phyloP scores from a whole-genome alignment of 805 yeast species.

The Starmerella bombicola region DNA sequence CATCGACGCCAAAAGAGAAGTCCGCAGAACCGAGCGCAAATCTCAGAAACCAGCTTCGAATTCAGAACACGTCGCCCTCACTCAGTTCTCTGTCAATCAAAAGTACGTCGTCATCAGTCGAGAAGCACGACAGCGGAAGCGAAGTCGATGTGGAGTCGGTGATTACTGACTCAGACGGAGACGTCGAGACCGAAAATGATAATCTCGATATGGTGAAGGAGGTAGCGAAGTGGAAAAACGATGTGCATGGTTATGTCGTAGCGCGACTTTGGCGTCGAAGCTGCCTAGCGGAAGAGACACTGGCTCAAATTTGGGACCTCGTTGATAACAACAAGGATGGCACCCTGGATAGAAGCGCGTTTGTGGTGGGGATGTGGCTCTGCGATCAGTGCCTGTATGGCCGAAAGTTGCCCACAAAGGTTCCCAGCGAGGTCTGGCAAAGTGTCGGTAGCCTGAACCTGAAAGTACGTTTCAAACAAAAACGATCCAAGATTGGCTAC shows the following conservation, averaged over 20 bases:
- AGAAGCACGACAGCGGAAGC: not conserved
- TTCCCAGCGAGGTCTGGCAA: conserved; percentile 65
- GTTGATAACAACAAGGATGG: conserved; percentile 51
- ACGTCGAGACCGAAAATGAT: conserved; percentile 12
- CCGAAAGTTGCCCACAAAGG: conserved; percentile 62
- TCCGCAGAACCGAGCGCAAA: not conserved
- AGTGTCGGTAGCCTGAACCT: conserved; percentile 44
- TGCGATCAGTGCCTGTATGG: conserved; percentile 95
- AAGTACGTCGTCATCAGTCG: not conserved
- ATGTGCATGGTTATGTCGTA: conserved; percentile 52
- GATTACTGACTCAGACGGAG: not conserved
- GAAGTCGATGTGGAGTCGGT: not conserved
- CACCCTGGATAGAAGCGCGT: conserved; percentile 63
- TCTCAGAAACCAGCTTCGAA: not conserved
- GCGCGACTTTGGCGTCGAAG: conserved; percentile 73
- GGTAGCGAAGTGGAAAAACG: conserved; percentile 21
- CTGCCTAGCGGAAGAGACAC: conserved; percentile 48
- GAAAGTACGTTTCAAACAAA: conserved; percentile 26
- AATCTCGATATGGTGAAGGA: conserved; percentile 26
- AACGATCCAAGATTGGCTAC: conserved; percentile 14
- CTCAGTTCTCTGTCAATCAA: not conserved
- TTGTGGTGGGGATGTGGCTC: conserved; percentile 94
- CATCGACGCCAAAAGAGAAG: not conserved
- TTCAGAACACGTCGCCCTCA: not conserved
- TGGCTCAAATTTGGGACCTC: conserved; percentile 55